Conservation (phyloP, 352 stramenopile genomes). For the Aphanomyces invadans region DNA sequence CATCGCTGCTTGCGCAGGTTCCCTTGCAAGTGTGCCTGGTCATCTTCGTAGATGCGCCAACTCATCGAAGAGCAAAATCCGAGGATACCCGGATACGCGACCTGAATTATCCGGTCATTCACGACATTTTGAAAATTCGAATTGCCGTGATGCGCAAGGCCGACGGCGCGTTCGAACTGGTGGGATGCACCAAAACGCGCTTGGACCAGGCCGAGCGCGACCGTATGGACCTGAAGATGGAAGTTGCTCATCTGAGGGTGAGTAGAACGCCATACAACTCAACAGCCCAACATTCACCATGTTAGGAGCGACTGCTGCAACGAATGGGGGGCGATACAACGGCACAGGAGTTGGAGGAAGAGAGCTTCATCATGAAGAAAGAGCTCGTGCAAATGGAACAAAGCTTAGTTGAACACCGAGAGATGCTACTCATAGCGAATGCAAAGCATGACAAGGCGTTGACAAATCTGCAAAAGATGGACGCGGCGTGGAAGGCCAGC, state of each 20-base stretch:
- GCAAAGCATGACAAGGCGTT: constrained; percentile 58
- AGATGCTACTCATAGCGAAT: constrained; percentile 42
- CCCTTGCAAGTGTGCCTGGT: no score
- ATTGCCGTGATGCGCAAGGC: neutral
- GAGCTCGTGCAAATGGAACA: constrained; percentile 47
- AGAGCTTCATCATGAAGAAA: constrained; percentile 60
- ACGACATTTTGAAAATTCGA: neutral
- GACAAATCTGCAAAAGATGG: constrained; percentile 55
- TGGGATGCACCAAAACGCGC: constrained; percentile 16
- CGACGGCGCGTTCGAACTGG: constrained; percentile 16
- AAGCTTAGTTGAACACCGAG: constrained; percentile 34
- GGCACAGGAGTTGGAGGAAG: constrained; percentile 65
- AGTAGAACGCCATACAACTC: neutral
- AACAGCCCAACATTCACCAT: neutral
- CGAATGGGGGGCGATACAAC: constrained; percentile 68
- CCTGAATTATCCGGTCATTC: no score
- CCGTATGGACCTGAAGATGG: constrained; percentile 81
- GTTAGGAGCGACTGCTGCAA: constrained; percentile 45
- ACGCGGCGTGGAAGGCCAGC: constrained; percentile 63
- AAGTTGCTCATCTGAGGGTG: constrained; percentile 61
- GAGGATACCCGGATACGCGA: no score
- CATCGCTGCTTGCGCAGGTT: no score
- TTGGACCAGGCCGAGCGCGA: constrained; percentile 41
- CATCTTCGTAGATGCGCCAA: no score
- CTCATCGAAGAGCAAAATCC: no score